phyloP scores from a whole-genome alignment of 78 protist genomes.

The Reticulomyxa filosa region DNA sequence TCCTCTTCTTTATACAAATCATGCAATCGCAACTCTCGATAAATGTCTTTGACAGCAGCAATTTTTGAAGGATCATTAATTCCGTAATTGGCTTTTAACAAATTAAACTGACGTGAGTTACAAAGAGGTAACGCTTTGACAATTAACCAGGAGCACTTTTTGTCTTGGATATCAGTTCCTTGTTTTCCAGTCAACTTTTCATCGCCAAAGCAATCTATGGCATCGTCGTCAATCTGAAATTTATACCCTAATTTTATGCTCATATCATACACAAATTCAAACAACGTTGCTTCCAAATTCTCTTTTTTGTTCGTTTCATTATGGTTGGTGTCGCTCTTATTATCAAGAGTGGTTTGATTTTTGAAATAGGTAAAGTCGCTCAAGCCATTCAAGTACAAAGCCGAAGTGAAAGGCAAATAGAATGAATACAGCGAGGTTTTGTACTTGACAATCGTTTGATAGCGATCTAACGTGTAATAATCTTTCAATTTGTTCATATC shows the following conservation, averaged over 20 bases:
- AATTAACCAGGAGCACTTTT: slow-evolving; percentile 82
- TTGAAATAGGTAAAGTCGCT: too few relatives aligned
- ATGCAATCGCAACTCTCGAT: not conserved
- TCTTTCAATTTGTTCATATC: too few relatives aligned
- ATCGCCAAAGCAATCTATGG: slow-evolving; percentile 84
- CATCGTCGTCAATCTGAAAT: slow-evolving; percentile 73
- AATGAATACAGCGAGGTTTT: slow-evolving; percentile 93
- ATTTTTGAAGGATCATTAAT: not conserved
- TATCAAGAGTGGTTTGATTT: too few relatives aligned
- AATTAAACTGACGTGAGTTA: slow-evolving; percentile 36
- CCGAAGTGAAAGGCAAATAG: slow-evolving; percentile 84
- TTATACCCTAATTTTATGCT: not conserved
- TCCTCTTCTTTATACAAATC: slow-evolving; percentile 1
- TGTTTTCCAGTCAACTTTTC: slow-evolving; percentile 81
- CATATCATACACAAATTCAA: too few relatives aligned
- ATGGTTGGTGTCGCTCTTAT: too few relatives aligned
- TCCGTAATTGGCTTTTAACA: slow-evolving; percentile 44
- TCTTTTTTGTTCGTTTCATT: too few relatives aligned
- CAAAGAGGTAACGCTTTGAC: slow-evolving; percentile 7
- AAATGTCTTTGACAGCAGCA: slow-evolving; percentile 15
- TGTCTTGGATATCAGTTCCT: slow-evolving; percentile 86
- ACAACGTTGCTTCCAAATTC: too few relatives aligned
- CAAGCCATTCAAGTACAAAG: too few relatives aligned
- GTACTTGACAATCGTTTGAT: slow-evolving; percentile 57
- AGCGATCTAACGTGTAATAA: not conserved